phyloP scores from a whole-genome alignment of 345 rosid genomes.

The Hibiscus mutabilis region DNA sequence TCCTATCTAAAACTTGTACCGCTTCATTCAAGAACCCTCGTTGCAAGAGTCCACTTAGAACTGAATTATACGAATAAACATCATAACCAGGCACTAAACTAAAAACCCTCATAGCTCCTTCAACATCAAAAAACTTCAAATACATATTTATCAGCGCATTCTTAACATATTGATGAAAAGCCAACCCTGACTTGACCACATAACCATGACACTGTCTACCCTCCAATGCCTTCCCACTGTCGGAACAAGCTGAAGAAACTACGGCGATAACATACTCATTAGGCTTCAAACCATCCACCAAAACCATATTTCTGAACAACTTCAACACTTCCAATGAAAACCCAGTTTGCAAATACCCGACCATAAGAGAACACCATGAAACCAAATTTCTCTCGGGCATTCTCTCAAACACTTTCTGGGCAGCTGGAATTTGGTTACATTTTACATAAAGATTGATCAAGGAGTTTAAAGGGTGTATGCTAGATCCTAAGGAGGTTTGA shows the following conservation, averaged over 20 bases:
- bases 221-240: constrained; percentile 33
- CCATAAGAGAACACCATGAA: constrained; percentile 75
- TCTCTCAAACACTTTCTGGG: constrained; percentile 55
- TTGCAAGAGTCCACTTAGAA: constrained; percentile 55
- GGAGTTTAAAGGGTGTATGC: constrained; percentile 27
- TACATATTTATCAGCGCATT: constrained; percentile 58
- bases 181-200: constrained; percentile 50
- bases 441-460: constrained; percentile 53
- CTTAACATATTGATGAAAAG: constrained; percentile 51
- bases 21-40: constrained; percentile 41
- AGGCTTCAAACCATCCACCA: constrained; percentile 27
- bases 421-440: constrained; percentile 34
- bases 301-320: constrained; percentile 49
- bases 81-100: constrained; percentile 38
- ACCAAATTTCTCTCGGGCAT: constrained; percentile 49
- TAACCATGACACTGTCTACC: constrained; percentile 67
- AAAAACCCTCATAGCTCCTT: constrained; percentile 38
- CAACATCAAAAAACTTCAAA: constrained; percentile 28
- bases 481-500: constrained; percentile 10
- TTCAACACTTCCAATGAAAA: constrained; percentile 38
- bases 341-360: constrained; percentile 54
- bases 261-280: constrained; percentile 61
- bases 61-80: constrained; percentile 43
- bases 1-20: constrained; percentile 38
- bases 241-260: constrained; percentile 53